Percentiles rank a stretch among this genome's conserved stretches.
Evolutionary conservation across 116 monocot genomes (phyloP).

Genomic region (Posidonia oceanica): DNA sequence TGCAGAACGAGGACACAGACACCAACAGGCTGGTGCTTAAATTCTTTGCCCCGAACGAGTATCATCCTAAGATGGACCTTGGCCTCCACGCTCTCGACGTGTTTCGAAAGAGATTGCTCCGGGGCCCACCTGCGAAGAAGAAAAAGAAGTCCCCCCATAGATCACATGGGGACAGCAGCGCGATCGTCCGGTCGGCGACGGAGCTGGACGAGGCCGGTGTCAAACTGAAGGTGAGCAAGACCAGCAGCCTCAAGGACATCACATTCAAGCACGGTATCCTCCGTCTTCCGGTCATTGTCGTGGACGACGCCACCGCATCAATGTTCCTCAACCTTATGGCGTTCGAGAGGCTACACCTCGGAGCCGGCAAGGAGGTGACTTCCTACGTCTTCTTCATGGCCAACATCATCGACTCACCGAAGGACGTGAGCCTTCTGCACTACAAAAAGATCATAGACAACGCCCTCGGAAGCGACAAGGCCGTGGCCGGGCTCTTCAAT

Average conservation of each 20-base stretch:
- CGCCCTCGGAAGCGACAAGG: slow-evolving; percentile 56
- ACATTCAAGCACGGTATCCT: no score
- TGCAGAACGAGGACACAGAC: no score
- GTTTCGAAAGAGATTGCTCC: slow-evolving; percentile 36
- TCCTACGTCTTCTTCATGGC: no score
- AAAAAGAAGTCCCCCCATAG: no score
- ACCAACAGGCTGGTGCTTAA: slow-evolving; percentile 36
- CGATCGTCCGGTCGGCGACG: slow-evolving; percentile 39
- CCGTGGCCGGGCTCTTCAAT: slow-evolving; percentile 83
- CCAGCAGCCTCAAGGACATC: no score
- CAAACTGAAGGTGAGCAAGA: no score
- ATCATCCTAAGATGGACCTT: slow-evolving; percentile 14
- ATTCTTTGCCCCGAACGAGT: slow-evolving; percentile 21
- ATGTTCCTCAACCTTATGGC: no score
- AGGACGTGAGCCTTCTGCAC: slow-evolving; percentile 50
- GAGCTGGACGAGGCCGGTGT: slow-evolving; percentile 72
- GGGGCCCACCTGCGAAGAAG: slow-evolving; percentile 6
- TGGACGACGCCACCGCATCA: no score
- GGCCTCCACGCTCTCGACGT: slow-evolving; percentile 56
- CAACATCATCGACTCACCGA: slow-evolving; percentile 61
- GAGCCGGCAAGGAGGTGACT: no score
- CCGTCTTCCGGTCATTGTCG: no score
- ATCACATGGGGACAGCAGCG: slow-evolving; percentile 3
- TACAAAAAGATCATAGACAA: slow-evolving; percentile 56
- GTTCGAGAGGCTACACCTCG: no score